Base-by-base conservation (phyloP, 192 early-diverging fungal species). In the Chytriomyces confervae region DNA sequence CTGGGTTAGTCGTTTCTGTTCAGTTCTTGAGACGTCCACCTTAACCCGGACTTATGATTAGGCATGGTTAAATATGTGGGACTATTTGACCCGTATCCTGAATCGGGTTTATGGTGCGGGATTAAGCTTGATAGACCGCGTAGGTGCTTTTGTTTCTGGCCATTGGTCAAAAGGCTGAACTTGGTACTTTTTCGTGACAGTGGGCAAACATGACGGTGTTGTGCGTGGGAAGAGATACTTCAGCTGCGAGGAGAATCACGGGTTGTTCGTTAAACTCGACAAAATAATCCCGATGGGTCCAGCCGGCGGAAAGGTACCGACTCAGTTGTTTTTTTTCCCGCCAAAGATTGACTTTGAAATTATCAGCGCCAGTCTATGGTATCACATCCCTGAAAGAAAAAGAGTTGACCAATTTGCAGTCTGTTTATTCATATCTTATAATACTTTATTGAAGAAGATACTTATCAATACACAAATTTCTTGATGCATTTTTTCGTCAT, bases 161-260 rank as follows among this genome's bases (percentile, higher is more conserved):
- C 36, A 36, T 4, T 36, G 36, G 36, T 49, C 10, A 47, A 9
- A 8, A 53, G 45, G 20, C 67, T 7, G 8, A 29, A 64, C 10
- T 46, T 65, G 18, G 13, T 50, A 44, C 46, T 51, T 13, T 62
- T 79, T 9, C 64, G 24, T 27, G 47, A 45, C 13, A 84, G 82
- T 86, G n/a, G 85, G 85, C 20, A 86, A 84, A 69, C 85, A 86
- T 57, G 81, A 86, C 60, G 85, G 85, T 23, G 65, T 84, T n/a
- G 80, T 86, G 8, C 74, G 69, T 29, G 80, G 82, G 16, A 79
- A 82, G 49, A 67, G 83, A 45, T 86, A 86, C 70, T 86, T 86
- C 64, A 75, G 27, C 9, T 84, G 82, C 66, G 80, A 81, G 50
- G 79, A 81, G 44, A 75, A 77, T 63, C 80, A 84, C 64, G 85